Percentiles rank a stretch among this genome's conserved stretches.
These are phyloP conservation scores for Termitomyces sp. DNA, from an alignment of 768 basidiomycete species.

Conservation along the genomic window DNA sequence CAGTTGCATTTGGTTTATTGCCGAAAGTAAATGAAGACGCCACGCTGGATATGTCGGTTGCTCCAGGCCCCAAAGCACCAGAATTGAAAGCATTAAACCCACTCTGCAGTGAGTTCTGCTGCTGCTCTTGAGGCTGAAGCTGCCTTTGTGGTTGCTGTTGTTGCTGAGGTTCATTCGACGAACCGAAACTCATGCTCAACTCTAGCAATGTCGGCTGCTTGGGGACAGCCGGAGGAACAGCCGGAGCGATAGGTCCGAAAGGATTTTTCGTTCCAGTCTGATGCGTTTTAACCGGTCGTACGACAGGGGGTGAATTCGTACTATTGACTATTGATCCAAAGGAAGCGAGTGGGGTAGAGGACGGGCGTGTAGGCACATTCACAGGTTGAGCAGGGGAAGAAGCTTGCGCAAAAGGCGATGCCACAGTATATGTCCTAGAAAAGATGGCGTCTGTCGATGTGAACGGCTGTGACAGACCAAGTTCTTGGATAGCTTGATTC, in stretches of 20 bases:
- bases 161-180: slow-evolving; percentile 13
- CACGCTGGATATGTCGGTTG: slow-evolving; percentile 58
- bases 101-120: slow-evolving; percentile 16
- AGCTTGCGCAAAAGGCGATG: slow-evolving; percentile 19
- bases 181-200: slow-evolving; percentile 48
- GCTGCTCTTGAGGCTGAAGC: slow-evolving; percentile 17
- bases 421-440: slow-evolving; percentile 12
- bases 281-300: slow-evolving; percentile 74
- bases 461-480: slow-evolving; percentile 4
- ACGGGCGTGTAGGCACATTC: slow-evolving; percentile 51
- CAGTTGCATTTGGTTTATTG: slow-evolving; percentile 20
- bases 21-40: slow-evolving; percentile 67
- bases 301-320: slow-evolving; percentile 34
- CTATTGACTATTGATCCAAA: slow-evolving; percentile 21
- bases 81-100: slow-evolving; percentile 30
- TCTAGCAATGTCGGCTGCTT: slow-evolving; percentile 80
- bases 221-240: slow-evolving; percentile 59
- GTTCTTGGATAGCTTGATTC: slow-evolving; percentile 9
- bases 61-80: slow-evolving; percentile 36
- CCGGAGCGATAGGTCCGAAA: slow-evolving; percentile 67
- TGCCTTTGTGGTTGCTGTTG: slow-evolving; percentile 17
- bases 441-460: slow-evolving; percentile 16
- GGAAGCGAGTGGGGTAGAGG: slow-evolving; percentile 65
- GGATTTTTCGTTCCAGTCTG: slow-evolving; percentile 95
- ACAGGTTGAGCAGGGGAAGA: slow-evolving; percentile 13